Conservation (phyloP, 108 stramenopile species). For the Cyclostephanos tholiformis region DNA sequence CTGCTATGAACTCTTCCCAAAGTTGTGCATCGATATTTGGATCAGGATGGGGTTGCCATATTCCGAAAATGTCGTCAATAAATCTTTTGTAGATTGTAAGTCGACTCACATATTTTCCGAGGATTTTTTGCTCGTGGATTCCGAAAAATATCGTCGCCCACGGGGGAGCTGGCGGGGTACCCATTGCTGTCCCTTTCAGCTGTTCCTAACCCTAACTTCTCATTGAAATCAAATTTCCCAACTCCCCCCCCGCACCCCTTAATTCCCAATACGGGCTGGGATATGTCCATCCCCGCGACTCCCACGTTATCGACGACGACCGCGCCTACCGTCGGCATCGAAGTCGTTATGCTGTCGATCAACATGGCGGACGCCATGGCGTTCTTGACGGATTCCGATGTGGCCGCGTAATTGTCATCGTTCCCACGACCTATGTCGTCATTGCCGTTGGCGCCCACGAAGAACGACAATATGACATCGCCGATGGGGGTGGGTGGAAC, state of each 20-base stretch:
- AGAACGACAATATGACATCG: neutral
- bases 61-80: constrained; percentile 37
- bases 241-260: neutral
- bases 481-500: neutral
- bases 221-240: neutral
- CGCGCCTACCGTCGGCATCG: neutral
- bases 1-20: constrained; percentile 17
- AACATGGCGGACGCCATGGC: constrained; percentile 8
- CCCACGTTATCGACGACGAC: neutral
- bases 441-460: neutral
- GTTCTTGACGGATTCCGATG: constrained; percentile 1
- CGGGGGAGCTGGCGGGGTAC: too few relatives aligned
- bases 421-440: too few relatives aligned
- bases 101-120: neutral
- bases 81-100: constrained; percentile 22
- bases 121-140: constrained; percentile 14
- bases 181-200: constrained; percentile 36
- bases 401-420: neutral
- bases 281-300: neutral
- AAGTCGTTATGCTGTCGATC: neutral
- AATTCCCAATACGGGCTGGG: neutral
- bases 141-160: constrained; percentile 29
- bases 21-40: neutral
- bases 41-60: constrained; percentile 22
- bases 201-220: too few relatives aligned